These are phyloP conservation scores for Fusarium sp. DNA, from an alignment of 2,329 filamentous ascomycete genomes.

Conservation along the genomic window DNA sequence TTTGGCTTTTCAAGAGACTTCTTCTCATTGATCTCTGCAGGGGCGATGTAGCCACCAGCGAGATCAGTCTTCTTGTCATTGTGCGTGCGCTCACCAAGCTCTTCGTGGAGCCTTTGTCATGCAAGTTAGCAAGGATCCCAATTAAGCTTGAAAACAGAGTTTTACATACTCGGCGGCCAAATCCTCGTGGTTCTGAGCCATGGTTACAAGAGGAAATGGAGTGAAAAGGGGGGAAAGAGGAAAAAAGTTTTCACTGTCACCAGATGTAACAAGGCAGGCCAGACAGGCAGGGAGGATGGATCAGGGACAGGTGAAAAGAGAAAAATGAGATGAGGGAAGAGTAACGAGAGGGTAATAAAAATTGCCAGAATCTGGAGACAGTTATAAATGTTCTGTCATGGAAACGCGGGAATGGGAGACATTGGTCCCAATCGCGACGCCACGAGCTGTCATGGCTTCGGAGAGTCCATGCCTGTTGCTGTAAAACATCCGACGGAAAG, in stretches of 20 bases:
- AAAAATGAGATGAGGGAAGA: neutral
- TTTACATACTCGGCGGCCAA: slow-evolving; percentile 50
- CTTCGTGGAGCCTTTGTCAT: slow-evolving; percentile 47
- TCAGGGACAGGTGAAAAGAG: neutral
- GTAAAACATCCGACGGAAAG: slow-evolving; percentile 38
- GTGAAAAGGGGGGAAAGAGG: neutral
- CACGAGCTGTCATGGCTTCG: slow-evolving; percentile 7
- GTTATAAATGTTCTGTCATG: slow-evolving; percentile 40
- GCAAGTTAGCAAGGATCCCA: slow-evolving; percentile 18
- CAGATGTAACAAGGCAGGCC: slow-evolving; percentile 7
- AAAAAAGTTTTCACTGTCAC: slow-evolving; percentile 22
- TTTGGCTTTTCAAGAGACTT: slow-evolving; percentile 43
- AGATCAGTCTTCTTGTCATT: slow-evolving; percentile 43
- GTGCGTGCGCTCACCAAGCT: slow-evolving; percentile 45
- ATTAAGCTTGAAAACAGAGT: slow-evolving; percentile 25
- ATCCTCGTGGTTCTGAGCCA: slow-evolving; percentile 53
- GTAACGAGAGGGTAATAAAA: slow-evolving; percentile 27
- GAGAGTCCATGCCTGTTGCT: slow-evolving; percentile 28
- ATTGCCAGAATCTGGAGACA: slow-evolving; percentile 33
- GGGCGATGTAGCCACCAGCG: slow-evolving; percentile 42
- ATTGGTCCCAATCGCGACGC: neutral
- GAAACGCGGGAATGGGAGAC: slow-evolving; percentile 13
- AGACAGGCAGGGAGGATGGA: neutral
- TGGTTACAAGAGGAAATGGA: slow-evolving; percentile 29
- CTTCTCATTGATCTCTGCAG: slow-evolving; percentile 45